Conservation (phyloP, 257 asterid genomes). For the Solanum sitiens region DNA sequence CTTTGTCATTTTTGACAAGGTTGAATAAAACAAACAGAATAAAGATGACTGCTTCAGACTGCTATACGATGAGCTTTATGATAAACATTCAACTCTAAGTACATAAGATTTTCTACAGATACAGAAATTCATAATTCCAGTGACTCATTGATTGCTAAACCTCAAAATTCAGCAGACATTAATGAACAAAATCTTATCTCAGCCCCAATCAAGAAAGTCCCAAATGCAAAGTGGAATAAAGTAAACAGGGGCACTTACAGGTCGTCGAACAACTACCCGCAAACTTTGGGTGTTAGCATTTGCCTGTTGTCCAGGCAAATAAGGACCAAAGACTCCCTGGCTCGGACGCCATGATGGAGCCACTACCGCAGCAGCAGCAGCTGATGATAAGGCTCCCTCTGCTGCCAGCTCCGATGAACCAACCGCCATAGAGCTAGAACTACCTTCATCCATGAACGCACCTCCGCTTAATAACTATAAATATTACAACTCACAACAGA, state of each 20-base stretch:
- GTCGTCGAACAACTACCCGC: conserved; percentile 66
- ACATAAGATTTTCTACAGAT: neutral
- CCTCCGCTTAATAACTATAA: neutral
- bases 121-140: neutral
- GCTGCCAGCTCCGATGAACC: neutral
- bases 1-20: neutral
- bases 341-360: conserved; percentile 60
- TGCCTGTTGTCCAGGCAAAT: conserved; percentile 17
- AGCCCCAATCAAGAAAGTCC: neutral
- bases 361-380: neutral
- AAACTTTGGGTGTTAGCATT: conserved; percentile 46
- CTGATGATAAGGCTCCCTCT: conserved; percentile 30
- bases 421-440: conserved; percentile 7
- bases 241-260: conserved; percentile 44
- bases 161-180: neutral
- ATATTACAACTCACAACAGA: neutral
- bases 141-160: neutral
- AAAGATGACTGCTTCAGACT: neutral
- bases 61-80: neutral
- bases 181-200: neutral
- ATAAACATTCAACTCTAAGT: neutral
- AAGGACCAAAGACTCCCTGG: conserved; percentile 58
- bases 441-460: conserved; percentile 60
- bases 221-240: neutral
- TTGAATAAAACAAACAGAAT: neutral